These are phyloP conservation scores for Paxillus rubicundulus DNA, from an alignment of 768 basidiomycete genomes.

Conservation along the genomic window DNA sequence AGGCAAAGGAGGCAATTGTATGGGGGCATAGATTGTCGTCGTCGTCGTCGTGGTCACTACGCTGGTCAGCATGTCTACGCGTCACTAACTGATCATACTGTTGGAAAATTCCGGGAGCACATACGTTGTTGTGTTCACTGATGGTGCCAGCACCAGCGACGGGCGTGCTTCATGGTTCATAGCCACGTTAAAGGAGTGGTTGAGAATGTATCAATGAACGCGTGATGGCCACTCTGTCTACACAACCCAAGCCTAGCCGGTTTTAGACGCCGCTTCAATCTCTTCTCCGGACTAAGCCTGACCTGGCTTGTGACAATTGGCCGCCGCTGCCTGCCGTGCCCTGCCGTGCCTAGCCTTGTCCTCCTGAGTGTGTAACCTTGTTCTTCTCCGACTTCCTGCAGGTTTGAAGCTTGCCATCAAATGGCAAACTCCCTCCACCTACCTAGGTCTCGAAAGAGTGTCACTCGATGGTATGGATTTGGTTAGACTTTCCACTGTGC, in stretches of 20 bases:
- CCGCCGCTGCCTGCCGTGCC: slow-evolving; percentile 20
- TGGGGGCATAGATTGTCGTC: slow-evolving; percentile 87
- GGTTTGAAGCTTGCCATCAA: no score
- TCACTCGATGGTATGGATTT: no score
- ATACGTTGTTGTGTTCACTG: slow-evolving; percentile 83
- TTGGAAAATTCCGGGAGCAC: slow-evolving; percentile 25
- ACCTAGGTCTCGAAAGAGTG: not conserved
- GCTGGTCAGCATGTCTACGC: slow-evolving; percentile 39
- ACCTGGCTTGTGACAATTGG: slow-evolving; percentile 10
- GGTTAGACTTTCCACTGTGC: no score
- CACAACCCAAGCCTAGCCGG: slow-evolving; percentile 28
- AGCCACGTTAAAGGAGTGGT: slow-evolving; percentile 32
- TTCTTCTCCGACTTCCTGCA: no score
- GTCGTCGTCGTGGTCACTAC: slow-evolving; percentile 92
- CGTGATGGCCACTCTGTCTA: slow-evolving; percentile 33
- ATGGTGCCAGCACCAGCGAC: slow-evolving; percentile 69
- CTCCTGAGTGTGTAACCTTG: not conserved
- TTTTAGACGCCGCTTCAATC: slow-evolving; percentile 26
- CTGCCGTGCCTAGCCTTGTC: slow-evolving; percentile 8
- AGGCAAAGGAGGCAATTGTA: slow-evolving; percentile 73
- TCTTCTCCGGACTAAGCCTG: not conserved
- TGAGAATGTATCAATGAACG: slow-evolving; percentile 26
- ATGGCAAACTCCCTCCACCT: no score
- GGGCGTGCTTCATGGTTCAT: slow-evolving; percentile 69
- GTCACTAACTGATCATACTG: slow-evolving; percentile 14